These are phyloP conservation scores for Aphanomyces stellatus DNA, from an alignment of 352 stramenopile species.

Conservation along the genomic window DNA sequence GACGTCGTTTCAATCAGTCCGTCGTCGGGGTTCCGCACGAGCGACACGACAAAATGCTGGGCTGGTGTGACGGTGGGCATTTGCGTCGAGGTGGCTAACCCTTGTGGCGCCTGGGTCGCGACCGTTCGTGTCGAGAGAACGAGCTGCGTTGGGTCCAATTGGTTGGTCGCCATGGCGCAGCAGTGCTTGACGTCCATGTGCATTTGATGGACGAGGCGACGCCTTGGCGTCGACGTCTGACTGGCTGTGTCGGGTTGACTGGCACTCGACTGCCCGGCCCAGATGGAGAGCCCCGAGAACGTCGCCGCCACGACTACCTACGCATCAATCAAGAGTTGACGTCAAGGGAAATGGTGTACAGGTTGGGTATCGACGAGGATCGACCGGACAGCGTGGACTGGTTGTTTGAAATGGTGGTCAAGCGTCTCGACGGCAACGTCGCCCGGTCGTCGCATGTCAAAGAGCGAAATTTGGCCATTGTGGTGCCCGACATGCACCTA, in stretches of 20 bases:
- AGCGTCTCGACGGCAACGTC: constrained; percentile 28
- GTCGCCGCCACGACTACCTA: constrained; percentile 19
- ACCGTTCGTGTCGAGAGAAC: constrained; percentile 36
- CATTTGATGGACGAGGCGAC: neutral
- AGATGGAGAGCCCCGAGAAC: constrained; percentile 24
- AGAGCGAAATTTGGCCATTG: constrained; percentile 39
- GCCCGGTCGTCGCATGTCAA: constrained; percentile 31
- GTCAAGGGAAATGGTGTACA: neutral
- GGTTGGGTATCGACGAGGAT: neutral
- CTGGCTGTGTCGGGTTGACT: too few species aligned
- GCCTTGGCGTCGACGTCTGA: constrained; percentile 3
- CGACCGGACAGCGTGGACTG: constrained; percentile 28
- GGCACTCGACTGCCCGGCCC: constrained; percentile 32
- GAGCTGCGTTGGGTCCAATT: constrained; percentile 26
- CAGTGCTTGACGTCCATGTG: constrained; percentile 14
- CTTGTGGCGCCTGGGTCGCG: neutral
- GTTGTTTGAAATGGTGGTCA: constrained; percentile 32
- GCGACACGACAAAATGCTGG: constrained; percentile 39
- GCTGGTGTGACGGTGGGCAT: constrained; percentile 16
- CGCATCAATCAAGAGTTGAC: constrained; percentile 9
- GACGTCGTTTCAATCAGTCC: constrained; percentile 19
- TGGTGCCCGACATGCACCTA: constrained; percentile 39
- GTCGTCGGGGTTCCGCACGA: constrained; percentile 17
- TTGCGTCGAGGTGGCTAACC: neutral
- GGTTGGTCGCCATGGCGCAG: constrained; percentile 15